phyloP scores from a whole-genome alignment of 495 filamentous ascomycete genomes.

The Xylaria curta region DNA sequence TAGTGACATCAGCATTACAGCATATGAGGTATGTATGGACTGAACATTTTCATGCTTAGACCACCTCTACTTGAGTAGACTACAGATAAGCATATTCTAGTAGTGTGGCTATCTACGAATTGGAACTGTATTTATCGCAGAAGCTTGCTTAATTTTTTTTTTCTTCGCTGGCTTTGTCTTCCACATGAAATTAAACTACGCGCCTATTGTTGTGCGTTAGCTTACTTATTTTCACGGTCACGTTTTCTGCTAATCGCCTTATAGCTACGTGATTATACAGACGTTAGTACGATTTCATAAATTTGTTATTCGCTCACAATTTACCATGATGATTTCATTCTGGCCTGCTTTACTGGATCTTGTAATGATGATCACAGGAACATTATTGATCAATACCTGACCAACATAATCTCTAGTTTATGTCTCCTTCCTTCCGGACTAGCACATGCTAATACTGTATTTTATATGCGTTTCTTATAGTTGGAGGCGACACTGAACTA shows the following conservation, averaged over 20 bases:
- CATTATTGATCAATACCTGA: not conserved
- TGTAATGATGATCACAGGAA: not conserved
- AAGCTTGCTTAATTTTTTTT: not conserved
- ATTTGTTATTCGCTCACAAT: not conserved
- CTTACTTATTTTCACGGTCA: not conserved
- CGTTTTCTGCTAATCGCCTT: not conserved
- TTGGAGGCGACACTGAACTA: not conserved
- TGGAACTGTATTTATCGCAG: not conserved
- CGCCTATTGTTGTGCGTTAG: not conserved
- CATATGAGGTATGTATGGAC: not conserved
- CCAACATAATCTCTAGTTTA: not conserved
- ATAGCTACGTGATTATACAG: not conserved
- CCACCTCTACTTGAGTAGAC: not conserved
- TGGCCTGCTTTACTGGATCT: slow-evolving; percentile 9
- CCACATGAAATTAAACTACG: not conserved
- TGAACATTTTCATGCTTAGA: not conserved
- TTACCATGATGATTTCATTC: not conserved
- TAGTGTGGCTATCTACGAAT: not conserved
- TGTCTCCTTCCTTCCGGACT: not conserved
- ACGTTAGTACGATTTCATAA: not conserved
- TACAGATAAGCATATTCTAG: not conserved
- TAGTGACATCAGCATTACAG: slow-evolving; percentile 20
- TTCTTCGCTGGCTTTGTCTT: not conserved
- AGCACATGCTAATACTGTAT: not conserved
- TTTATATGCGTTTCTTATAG: not conserved